Evolutionary conservation across 495 filamentous ascomycete species (phyloP).

Genomic region (Penicillium tannophilum): DNA sequence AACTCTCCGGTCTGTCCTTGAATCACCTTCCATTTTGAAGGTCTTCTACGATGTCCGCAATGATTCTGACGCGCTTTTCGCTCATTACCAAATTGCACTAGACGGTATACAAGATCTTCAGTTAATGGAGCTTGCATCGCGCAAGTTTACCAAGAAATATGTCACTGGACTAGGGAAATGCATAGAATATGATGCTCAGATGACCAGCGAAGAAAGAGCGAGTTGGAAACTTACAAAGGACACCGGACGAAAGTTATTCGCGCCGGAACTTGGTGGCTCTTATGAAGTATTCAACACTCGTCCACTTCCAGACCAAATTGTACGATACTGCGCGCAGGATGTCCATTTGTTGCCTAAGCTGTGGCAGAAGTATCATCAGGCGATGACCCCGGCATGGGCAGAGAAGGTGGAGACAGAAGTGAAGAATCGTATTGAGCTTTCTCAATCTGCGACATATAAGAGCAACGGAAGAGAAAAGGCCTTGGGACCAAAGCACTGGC

Average conservation of each 20-base stretch:
- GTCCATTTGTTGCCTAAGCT: conserved; percentile 41
- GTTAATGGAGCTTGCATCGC: conserved; percentile 54
- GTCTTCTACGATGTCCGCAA: conserved; percentile 45
- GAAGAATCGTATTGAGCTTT: not conserved
- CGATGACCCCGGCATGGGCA: not conserved
- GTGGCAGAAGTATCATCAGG: not conserved
- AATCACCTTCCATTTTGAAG: conserved; percentile 37
- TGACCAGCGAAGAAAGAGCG: conserved; percentile 17
- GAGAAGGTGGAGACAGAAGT: not conserved
- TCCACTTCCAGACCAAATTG: conserved; percentile 44
- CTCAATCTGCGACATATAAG: not conserved
- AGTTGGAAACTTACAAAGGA: conserved; percentile 46
- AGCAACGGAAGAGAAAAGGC: not conserved
- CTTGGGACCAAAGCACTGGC: not conserved
- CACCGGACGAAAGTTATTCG: conserved; percentile 39
- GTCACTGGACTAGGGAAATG: conserved; percentile 48
- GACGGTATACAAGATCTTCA: conserved; percentile 55
- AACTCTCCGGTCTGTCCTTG: conserved; percentile 56
- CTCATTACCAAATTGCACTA: conserved; percentile 41
- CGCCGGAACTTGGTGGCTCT: conserved; percentile 41
- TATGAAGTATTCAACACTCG: conserved; percentile 52
- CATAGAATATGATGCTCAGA: conserved; percentile 38
- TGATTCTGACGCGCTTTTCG: conserved; percentile 58
- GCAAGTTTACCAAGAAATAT: conserved; percentile 26
- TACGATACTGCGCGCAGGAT: conserved; percentile 51